Evolutionary conservation across 495 filamentous ascomycete species (phyloP), one percentile per base, ranked within the genome.

Genomic region (Filosporella fistucella): DNA sequence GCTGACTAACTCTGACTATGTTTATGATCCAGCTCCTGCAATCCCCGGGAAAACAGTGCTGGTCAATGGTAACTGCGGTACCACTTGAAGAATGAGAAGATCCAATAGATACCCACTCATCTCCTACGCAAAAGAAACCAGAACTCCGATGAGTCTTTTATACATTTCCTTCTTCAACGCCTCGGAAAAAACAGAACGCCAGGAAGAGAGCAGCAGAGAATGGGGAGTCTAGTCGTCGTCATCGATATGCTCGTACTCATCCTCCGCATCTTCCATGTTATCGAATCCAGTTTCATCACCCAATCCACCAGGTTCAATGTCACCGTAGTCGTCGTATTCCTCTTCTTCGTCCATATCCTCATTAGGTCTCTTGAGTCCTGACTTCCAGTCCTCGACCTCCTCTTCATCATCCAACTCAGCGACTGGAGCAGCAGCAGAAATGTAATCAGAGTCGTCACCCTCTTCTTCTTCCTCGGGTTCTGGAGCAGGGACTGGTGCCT

Each of bases 301-400:
- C n/a, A n/a, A 24, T 37, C 46, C 29, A 17, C 46, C 37, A 18
- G 46, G 18, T n/a, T 51, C 47, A 20, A 51, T 17, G 16, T 26
- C 48, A 2, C 41, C 48, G 13, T 38, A 22, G 5, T 38, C 48
- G 4, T 44, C 48, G 25, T 51, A 40, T n/a, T 51, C 48, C 11
- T 9, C 14, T 9, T 29, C 21, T 14, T 51, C 48, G 28, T 50
- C 47, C 16, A 32, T n/a, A 35, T 49, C 46, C 4, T 39, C 48
- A 16, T 39, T 23, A 24, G 21, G 24, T 1, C 14, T 28, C 5
- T 30, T 28, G 17, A 49, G 13, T 16, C 24, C 23, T 30, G 7
- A 25, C 24, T 33, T 42, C 46, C 46, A 49, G 20, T 49, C 46
- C 11, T 41, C 36, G 10, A 17, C 34, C 4, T 38, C 34, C 0